Evolutionary conservation across 2,329 filamentous ascomycete species (phyloP), one percentile per base, ranked within the genome.

Genomic region (Pyrenophora teres): DNA sequence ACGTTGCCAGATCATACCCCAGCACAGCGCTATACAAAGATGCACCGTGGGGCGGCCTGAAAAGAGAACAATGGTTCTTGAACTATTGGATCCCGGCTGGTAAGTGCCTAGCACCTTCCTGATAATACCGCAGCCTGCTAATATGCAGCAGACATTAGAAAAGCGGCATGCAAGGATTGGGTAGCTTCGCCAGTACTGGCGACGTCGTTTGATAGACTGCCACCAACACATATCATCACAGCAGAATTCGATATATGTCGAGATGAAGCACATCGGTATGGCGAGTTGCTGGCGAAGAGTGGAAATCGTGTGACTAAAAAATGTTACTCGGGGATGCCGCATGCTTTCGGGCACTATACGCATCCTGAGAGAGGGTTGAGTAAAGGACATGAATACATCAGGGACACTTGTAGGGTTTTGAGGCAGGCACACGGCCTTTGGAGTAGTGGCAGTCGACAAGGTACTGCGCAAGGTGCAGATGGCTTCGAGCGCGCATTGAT

Each of bases 161-260:
- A 50, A 40, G 32, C 44, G 30, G 56, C 50, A 7, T 46, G 55
- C 16, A 32, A 46, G 15, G 50, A 59, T n/a, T 59, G 56, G 56
- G 46, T 59, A 12, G 55, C 52, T 44, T 56, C 52, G 27, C 56
- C 52, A 35, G 50, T 56, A 13, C 31, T 59, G 15, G 52, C 52
- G 25, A 50, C 40, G 49, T 56, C 49, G 7, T 59, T 56, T 27
- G 37, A 56, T 18, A 41, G 50, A 30, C 27, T 59, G 12, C 39
- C 56, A 9, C 56, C 52, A 21, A 54, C 52, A 33, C 52, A 56
- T 31, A 56, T 59, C 36, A 54, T 59, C 36, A 59, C 56, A 32
- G 56, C 52, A 12, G 56, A 59, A 16, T 59, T 56, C 33, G 56
- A 59, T 32, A 50, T 59, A n/a, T 54, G 55, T 38, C 44, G 56